Evolutionary conservation across 768 basidiomycete genomes (phyloP), one percentile per base, ranked within the genome.

Genomic region (Melanogaster broomeanus): DNA sequence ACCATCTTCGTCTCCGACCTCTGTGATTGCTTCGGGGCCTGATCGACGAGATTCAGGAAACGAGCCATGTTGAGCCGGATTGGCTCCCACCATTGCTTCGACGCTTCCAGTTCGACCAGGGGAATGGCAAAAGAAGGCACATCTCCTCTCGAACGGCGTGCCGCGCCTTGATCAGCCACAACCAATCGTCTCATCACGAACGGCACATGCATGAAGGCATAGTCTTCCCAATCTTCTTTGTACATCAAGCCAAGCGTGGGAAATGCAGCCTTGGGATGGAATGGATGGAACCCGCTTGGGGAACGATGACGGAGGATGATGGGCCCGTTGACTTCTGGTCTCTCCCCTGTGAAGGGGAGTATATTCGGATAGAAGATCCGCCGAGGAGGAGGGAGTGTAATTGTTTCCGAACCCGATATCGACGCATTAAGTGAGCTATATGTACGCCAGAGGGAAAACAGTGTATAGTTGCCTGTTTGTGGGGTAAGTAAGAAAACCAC

Each of bases 171-270:
- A 61, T 95, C 92, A 0, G 84, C 85, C 30, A 97, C 71, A 28
- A 96, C 82, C 12, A 90, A 73, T 11, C 90, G 84, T 57, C 89
- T 86, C 47, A 91, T 71, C 16, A 93, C 60, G 64, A 85, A 92
- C 0, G 93, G 88, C 16, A 83, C 76, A 18, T 77, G 74, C 60
- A 90, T 80, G 51, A 78, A 75, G 33, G 78, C 76, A 58, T 86
- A 85, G 68, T 95, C 93, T 42, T 79, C 74, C 82, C 90, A 93
- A 61, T 94, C 92, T 51, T 85, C 80, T 16, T 73, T 51, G 65
- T 85, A 92, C 72, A 88, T 79, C 45, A 85, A 68, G 2, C 77
- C 81, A 55, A 88, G 76, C 15, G 76, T 78, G 0, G 90, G 88
- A 61, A 90, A 88, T n/a, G 86, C 84, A 0, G 83, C 79, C 61